These are phyloP conservation scores for Fomitiporia mediterranea DNA, from an alignment of 1,284 basidiomycete genomes.

Conservation along the genomic window DNA sequence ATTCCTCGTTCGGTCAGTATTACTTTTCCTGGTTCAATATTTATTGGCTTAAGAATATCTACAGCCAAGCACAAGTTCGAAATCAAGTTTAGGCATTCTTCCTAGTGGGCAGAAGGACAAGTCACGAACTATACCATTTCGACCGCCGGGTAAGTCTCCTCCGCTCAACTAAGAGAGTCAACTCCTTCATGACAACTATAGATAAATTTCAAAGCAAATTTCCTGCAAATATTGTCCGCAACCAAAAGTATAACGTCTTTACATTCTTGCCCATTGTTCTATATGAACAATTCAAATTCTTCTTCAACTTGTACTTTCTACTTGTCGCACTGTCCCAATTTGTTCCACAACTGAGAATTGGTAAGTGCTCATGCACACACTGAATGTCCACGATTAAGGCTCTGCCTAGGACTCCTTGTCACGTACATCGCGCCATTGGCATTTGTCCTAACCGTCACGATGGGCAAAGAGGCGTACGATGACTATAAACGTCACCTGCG, in stretches of 20 bases:
- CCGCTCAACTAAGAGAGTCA: slow-evolving; percentile 6
- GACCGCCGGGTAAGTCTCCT: slow-evolving; percentile 55
- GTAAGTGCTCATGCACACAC: slow-evolving; percentile 37
- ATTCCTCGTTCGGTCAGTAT: slow-evolving; percentile 9
- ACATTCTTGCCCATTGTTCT: slow-evolving; percentile 95
- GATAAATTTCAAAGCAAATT: slow-evolving; percentile 67
- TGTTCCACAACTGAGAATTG: slow-evolving; percentile 93
- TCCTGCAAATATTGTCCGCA: slow-evolving; percentile 87
- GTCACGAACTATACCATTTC: slow-evolving; percentile 74
- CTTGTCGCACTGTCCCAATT: slow-evolving; percentile 96
- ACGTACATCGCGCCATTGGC: slow-evolving; percentile 97
- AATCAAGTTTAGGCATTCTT: slow-evolving; percentile 15
- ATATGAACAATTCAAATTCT: slow-evolving; percentile 99
- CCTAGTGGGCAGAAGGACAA: slow-evolving; percentile 49
- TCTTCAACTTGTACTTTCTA: slow-evolving; percentile 99
- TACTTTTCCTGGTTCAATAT: neutral
- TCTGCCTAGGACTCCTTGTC: slow-evolving; percentile 75
- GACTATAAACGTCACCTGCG: slow-evolving; percentile 92
- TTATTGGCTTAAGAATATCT: neutral
- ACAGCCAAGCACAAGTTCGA: slow-evolving; percentile 10
- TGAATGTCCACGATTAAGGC: neutral
- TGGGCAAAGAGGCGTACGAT: slow-evolving; percentile 98
- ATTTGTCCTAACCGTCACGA: slow-evolving; percentile 92
- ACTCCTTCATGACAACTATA: slow-evolving; percentile 26
- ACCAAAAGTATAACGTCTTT: slow-evolving; percentile 96